phyloP scores from a whole-genome alignment of 371 early-diverging fungal genomes.

The Smittium mucronatum region DNA sequence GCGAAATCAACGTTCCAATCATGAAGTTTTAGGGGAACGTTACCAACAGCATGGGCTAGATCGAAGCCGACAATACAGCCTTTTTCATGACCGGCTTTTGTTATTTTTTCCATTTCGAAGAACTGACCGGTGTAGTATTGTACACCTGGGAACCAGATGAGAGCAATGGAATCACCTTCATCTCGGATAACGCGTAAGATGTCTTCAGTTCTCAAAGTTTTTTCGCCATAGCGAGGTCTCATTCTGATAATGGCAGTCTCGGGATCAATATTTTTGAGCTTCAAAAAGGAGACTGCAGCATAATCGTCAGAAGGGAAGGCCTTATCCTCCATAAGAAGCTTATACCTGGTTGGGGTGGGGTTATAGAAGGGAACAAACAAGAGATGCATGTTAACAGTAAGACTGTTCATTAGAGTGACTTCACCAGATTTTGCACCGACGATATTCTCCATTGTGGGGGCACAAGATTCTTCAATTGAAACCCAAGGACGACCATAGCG shows the following conservation, averaged over 20 bases:
- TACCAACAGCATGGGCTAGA: conserved; percentile 92
- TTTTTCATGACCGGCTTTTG: conserved; percentile 65
- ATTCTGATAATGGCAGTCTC: conserved; percentile 52
- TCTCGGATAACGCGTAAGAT: conserved; percentile 59
- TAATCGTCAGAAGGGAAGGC: conserved; percentile 95
- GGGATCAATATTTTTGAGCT: conserved; percentile 68
- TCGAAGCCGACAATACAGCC: conserved; percentile 91
- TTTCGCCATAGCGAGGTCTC: conserved; percentile 60
- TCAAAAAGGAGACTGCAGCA: conserved; percentile 75
- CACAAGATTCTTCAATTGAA: conserved; percentile 61
- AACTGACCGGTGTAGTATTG: conserved; percentile 94
- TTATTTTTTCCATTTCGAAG: conserved; percentile 79
- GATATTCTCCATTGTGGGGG: conserved; percentile 52
- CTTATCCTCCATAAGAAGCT: conserved; percentile 82
- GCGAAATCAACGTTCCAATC: conserved; percentile 97
- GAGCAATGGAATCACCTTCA: conserved; percentile 62
- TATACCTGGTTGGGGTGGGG: conserved; percentile 59
- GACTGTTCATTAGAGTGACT: conserved; percentile 80
- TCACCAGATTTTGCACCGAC: conserved; percentile 76
- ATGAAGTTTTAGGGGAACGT: conserved; percentile 73
- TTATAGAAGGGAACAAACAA: conserved; percentile 83
- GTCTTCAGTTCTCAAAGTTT: conserved; percentile 57
- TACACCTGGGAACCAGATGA: conserved; percentile 82
- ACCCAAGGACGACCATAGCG: conserved; percentile 78
- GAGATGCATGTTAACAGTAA: conserved; percentile 85